These are phyloP conservation scores for Pilaira anomala DNA, from an alignment of 192 early-diverging fungal species.

Conservation along the genomic window DNA sequence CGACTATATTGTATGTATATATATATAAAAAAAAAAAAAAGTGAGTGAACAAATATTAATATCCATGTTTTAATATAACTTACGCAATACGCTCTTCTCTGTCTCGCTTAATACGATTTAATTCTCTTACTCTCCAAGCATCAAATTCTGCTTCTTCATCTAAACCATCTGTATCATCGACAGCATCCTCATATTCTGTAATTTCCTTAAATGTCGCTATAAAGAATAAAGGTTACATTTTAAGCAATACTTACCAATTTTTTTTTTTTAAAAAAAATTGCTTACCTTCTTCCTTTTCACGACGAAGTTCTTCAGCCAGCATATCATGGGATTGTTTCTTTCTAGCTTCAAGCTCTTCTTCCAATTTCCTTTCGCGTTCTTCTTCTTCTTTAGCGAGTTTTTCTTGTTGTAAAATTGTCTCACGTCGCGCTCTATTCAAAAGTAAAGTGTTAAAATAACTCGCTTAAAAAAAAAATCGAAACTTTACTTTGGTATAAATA, in stretches of 20 bases:
- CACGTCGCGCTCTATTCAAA: conserved; percentile 56
- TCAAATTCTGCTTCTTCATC: conserved; percentile 87
- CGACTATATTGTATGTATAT: too few species aligned
- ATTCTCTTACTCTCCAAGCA: conserved; percentile 88
- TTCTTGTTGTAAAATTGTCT: conserved; percentile 58
- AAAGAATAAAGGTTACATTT: conserved; percentile 32
- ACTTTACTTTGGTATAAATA: conserved; percentile 91
- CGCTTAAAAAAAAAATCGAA: background rate
- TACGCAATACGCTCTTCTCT: conserved; percentile 67
- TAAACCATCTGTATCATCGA: conserved; percentile 91
- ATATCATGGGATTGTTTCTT: conserved; percentile 76
- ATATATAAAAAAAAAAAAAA: conserved; percentile 1
- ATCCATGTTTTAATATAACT: conserved; percentile 20
- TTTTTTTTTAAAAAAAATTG: conserved; percentile 8
- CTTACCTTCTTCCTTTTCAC: conserved; percentile 55
- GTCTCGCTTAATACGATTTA: conserved; percentile 86
- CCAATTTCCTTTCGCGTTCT: conserved; percentile 54
- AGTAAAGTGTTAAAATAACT: background rate
- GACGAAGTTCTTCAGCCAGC: conserved; percentile 66
- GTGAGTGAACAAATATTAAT: background rate
- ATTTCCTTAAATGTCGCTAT: conserved; percentile 42
- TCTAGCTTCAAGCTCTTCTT: conserved; percentile 54
- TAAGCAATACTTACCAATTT: too few species aligned
- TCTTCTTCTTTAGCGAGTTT: conserved; percentile 52
- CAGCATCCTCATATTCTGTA: conserved; percentile 42